phyloP scores from a whole-genome alignment of 1,284 basidiomycete genomes.

The Hemileia vastatrix region DNA sequence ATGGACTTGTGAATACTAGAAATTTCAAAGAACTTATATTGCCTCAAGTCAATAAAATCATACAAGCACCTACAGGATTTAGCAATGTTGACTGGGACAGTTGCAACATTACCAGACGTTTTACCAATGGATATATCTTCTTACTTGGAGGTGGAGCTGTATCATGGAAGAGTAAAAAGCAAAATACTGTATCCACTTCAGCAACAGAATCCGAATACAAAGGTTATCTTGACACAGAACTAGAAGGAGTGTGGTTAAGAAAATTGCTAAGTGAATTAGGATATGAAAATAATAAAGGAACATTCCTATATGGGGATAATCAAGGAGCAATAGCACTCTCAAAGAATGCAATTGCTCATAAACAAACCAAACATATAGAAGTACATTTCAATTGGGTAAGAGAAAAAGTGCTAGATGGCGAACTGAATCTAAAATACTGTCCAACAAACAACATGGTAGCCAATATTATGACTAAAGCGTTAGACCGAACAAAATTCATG shows the following conservation, averaged over 20 bases:
- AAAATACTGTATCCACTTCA: not conserved
- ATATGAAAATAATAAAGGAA: no score
- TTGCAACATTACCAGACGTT: not conserved
- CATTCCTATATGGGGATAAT: no score
- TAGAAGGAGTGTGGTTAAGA: not conserved
- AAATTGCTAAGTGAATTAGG: not conserved
- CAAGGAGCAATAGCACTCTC: no score
- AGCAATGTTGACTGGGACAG: slow-evolving; percentile 4
- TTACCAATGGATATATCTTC: not conserved
- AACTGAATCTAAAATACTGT: no score
- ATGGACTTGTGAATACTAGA: no score
- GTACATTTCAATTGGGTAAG: slow-evolving; percentile 1
- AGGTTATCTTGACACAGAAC: not conserved
- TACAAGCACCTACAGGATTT: not conserved
- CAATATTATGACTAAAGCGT: no score
- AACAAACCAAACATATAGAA: not conserved
- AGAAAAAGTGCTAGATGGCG: not conserved
- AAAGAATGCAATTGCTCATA: not conserved
- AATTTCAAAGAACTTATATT: not conserved
- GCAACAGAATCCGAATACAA: not conserved
- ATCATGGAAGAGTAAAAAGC: not conserved
- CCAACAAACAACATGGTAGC: no score
- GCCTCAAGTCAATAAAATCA: no score
- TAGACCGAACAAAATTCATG: no score
- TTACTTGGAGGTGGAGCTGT: not conserved